These are phyloP conservation scores for Stentor roeselii DNA, from an alignment of 73 alveolate species.

Conservation along the genomic window DNA sequence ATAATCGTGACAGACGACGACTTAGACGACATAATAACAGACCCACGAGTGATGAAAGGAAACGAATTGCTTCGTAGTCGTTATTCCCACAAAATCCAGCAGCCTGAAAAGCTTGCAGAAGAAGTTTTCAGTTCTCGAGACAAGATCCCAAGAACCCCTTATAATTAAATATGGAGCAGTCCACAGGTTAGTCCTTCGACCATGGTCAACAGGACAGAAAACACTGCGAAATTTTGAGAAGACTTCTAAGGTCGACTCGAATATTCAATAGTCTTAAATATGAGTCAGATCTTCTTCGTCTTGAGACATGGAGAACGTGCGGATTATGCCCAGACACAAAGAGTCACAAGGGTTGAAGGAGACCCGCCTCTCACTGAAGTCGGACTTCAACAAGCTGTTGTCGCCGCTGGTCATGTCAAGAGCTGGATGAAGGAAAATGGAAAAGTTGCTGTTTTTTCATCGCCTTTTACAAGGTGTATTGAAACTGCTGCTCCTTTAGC, in stretches of 20 bases:
- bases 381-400: not conserved
- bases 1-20: not conserved
- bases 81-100: not conserved
- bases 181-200: no score
- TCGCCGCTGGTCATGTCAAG: not conserved
- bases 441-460: not conserved
- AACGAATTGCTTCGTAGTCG: not conserved
- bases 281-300: not conserved
- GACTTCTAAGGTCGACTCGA: no score
- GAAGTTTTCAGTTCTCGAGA: not conserved
- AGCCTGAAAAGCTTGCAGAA: not conserved
- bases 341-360: not conserved
- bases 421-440: not conserved
- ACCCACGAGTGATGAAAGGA: not conserved
- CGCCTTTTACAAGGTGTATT: conserved; percentile 6
- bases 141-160: not conserved
- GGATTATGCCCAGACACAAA: not conserved
- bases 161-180: no score
- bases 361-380: conserved; percentile 7
- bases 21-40: not conserved
- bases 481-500: conserved; percentile 13
- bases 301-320: conserved; percentile 23
- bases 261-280: no score
- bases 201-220: no score
- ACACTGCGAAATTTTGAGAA: no score